Evolutionary conservation across 2,329 filamentous ascomycete genomes (phyloP).

Genomic region (Blastomyces parvus): DNA sequence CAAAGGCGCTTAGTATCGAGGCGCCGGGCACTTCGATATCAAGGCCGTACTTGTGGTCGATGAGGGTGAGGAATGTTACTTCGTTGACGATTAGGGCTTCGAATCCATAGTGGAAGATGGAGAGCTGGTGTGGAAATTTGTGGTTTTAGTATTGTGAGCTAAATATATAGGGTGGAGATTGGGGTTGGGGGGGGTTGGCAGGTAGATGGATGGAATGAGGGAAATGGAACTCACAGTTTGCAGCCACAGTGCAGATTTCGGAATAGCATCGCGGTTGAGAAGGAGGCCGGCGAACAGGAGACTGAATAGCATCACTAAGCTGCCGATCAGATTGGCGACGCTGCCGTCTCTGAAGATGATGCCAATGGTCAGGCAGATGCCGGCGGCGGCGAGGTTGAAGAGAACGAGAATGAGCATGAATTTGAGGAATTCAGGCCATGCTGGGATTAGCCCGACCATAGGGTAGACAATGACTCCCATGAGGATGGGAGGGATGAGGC

Average conservation of each 20-base stretch:
- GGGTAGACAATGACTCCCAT: constrained; percentile 95
- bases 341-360: constrained; percentile 87
- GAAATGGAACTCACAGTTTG: constrained; percentile 53
- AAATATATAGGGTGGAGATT: neutral
- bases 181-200: too few relatives aligned
- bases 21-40: constrained; percentile 94
- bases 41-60: constrained; percentile 90
- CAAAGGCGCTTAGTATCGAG: constrained; percentile 87
- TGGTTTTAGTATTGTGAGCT: constrained; percentile 20
- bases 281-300: constrained; percentile 88
- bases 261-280: constrained; percentile 90
- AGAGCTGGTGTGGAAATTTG: constrained; percentile 45
- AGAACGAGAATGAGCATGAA: constrained; percentile 88
- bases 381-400: constrained; percentile 90
- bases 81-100: constrained; percentile 97
- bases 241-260: constrained; percentile 74
- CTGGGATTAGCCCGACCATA: constrained; percentile 86
- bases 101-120: constrained; percentile 97
- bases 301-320: constrained; percentile 94
- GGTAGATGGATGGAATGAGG: too few relatives aligned
- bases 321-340: constrained; percentile 87
- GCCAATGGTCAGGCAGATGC: constrained; percentile 91
- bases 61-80: constrained; percentile 76
- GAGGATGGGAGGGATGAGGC: constrained; percentile 85
- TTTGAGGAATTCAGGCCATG: constrained; percentile 73